Percentiles rank a stretch among this genome's conserved stretches.
These are phyloP conservation scores for Logfia minima DNA, from an alignment of 129 eudicot species.

Conservation along the genomic window DNA sequence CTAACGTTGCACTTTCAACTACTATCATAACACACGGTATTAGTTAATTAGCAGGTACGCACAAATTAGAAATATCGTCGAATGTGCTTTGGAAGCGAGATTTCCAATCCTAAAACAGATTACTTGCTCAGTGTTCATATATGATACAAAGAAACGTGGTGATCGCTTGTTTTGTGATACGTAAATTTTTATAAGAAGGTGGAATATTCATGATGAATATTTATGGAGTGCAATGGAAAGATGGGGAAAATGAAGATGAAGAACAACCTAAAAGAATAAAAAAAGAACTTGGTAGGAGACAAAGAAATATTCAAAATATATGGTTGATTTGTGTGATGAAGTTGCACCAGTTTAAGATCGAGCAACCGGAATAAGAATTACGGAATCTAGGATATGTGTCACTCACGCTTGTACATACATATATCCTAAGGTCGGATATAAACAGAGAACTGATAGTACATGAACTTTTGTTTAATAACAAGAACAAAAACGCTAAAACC, in stretches of 20 bases:
- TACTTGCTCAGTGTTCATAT: neutral
- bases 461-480: neutral
- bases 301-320: neutral
- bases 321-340: neutral
- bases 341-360: neutral
- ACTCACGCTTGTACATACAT: neutral
- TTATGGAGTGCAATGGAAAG: neutral
- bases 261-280: neutral
- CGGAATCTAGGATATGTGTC: neutral
- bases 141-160: neutral
- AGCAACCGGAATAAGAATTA: neutral
- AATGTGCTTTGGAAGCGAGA: neutral
- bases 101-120: neutral
- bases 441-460: neutral
- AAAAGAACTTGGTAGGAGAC: neutral
- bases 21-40: no score
- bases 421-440: neutral
- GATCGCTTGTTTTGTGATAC: neutral
- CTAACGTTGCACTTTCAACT: no score
- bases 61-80: no score
- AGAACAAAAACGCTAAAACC: neutral
- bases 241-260: neutral
- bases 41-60: no score
- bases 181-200: neutral
- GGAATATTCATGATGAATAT: neutral